These are phyloP conservation scores for Xerophyta viscosa DNA, from an alignment of 106 monocot genomes.

Conservation along the genomic window DNA sequence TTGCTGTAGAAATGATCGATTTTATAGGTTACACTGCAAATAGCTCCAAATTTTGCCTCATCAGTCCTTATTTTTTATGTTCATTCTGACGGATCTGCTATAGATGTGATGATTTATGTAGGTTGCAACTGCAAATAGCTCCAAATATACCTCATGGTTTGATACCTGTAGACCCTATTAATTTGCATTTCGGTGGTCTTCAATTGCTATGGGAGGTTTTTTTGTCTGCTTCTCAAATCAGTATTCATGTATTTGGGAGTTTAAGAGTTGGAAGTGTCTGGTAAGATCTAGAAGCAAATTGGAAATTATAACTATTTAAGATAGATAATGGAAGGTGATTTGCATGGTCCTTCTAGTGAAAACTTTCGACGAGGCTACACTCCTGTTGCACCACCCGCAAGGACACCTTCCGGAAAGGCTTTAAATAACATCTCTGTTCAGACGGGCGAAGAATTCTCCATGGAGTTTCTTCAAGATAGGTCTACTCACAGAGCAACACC, in stretches of 20 bases:
- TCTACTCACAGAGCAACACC: conserved; percentile 14
- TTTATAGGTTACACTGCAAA: too few relatives aligned
- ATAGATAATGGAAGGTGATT: conserved; percentile 25
- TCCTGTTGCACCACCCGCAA: conserved; percentile 5
- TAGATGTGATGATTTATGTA: too few relatives aligned
- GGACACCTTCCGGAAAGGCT: conserved; percentile 13
- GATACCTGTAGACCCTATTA: too few relatives aligned
- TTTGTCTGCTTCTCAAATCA: neutral
- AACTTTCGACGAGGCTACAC: conserved; percentile 9
- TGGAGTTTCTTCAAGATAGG: conserved; percentile 57
- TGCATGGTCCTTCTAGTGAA: conserved; percentile 14
- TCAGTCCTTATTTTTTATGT: too few relatives aligned
- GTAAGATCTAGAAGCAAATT: too few relatives aligned
- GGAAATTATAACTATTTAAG: conserved; percentile 3
- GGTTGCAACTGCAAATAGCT: too few relatives aligned
- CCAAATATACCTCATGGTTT: too few relatives aligned
- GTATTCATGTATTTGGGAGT: conserved; percentile 3
- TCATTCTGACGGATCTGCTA: too few relatives aligned
- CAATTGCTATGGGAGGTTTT: neutral
- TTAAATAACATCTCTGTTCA: conserved; percentile 44
- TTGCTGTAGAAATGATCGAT: too few relatives aligned
- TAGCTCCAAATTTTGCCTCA: too few relatives aligned
- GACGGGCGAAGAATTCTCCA: conserved; percentile 64
- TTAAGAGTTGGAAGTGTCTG: conserved; percentile 2
- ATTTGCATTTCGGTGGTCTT: too few relatives aligned